Evolutionary conservation across 129 eudicot species (phyloP), one percentile per base, ranked within the genome.

Genomic region (Flaveria robusta): DNA sequence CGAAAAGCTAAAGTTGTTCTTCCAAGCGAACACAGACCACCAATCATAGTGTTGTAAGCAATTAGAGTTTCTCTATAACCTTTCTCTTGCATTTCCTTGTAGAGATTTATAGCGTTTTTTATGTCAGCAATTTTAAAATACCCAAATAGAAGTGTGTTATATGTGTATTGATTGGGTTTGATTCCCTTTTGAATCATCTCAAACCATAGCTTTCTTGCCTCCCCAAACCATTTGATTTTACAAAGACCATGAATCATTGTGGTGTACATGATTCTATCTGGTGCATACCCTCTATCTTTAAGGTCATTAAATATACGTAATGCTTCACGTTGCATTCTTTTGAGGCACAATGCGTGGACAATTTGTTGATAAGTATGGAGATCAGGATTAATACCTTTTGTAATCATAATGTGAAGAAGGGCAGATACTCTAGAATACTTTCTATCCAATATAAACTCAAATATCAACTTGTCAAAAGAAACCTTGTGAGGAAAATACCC

Each of bases 141-240:
- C 74, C 96, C 98, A 34, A 77, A 47, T n/a, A 90, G 82, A 58
- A 90, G 83, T 16, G 80, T 79, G 63, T 74, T 85, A 34, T 90
- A 93, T 29, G 96, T 85, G 83, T 85, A 73, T 43, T 80, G 70
- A 54, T 85, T 78, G 5, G 95, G 97, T 63, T 54, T 3, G 14
- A 93, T 64, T 71, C 97, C 97, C 43, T 90, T 90, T 37, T 74
- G 62, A 62, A 82, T 88, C 98, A 93, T 93, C 82, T 93, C 98
- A 75, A 70, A 80, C 89, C 92, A 93, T 62, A 93, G 60, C 16
- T 86, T 90, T 79, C 84, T 73, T 20, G 98, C 98, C 26, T 86
- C 89, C 52, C 82, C 84, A 63, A 90, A 31, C 86, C 79, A 71
- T 51, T 78, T 80, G 71, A 81, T 78, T 74, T 83, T 75, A 87